Base-by-base conservation (phyloP, 306 rosid species). In the Quercus variabilis region DNA sequence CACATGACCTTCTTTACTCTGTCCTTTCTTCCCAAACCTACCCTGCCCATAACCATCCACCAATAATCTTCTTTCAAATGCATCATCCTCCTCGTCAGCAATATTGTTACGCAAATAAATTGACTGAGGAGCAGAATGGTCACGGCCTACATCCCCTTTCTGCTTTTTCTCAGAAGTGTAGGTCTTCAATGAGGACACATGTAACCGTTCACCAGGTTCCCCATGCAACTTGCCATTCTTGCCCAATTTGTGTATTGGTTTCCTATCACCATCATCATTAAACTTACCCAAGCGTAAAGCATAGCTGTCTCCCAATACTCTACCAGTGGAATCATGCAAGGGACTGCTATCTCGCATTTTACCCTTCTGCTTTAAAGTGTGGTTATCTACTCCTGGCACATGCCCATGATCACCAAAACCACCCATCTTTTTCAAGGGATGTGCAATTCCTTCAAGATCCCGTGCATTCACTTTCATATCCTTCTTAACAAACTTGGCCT, bases 361-460 rank as follows among this genome's bases (percentile, higher is more conserved):
- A 78, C 91, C 94, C 87, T 87, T 92, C 88, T 83, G 88, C 90
- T 89, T 96, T 58, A 84, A 85, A 88, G 86, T 58, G 78, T 78
- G 83, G 56, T 80, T 88, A n/a, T 85, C 94, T 64, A 60, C 83
- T 70, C 87, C 86, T 41, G 58, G 86, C 80, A 82, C 77, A 60
- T 79, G 81, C 30, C 86, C 89, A 77, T 70, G 89, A 70, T 88
- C 95, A 71, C 74, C 71, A 81, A 82, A 86, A 74, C 86, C 70
- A 19, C 86, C 88, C 49, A 77, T 86, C 86, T 81, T 85, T 70
- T 80, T 87, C 73, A 92, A 74, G 26, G 81, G 73, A 79, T 82
- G 83, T 43, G 81, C 62, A 75, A 80, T 75, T 58, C 82, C 91
- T 75, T 79, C 87, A 81, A 79, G 55, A 33, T 65, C 73, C 60